Percentiles rank a stretch among this genome's conserved stretches.
These are phyloP conservation scores for Mucor mucedo DNA, from an alignment of 371 early-diverging fungal genomes.

Conservation along the genomic window DNA sequence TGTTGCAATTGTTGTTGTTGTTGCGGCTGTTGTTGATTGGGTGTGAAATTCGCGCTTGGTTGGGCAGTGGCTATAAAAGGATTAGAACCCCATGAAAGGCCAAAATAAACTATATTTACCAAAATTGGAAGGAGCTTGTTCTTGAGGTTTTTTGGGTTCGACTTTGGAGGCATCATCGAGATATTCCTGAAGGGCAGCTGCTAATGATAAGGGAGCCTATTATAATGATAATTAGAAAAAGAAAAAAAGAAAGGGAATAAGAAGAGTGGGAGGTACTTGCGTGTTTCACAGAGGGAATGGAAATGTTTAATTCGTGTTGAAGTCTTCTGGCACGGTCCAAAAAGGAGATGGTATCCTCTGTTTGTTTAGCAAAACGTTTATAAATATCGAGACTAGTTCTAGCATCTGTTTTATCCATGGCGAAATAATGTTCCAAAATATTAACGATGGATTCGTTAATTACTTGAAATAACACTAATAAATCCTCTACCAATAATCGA, in stretches of 20 bases:
- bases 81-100: no score
- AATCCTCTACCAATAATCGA: conserved; percentile 83
- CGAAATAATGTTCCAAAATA: conserved; percentile 85
- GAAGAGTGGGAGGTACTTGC: conserved; percentile 44
- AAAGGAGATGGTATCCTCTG: conserved; percentile 78
- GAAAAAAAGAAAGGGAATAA: background rate
- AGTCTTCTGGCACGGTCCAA: conserved; percentile 79
- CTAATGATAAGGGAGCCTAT: conserved; percentile 60
- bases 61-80: no score
- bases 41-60: background rate
- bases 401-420: conserved; percentile 84
- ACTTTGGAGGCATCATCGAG: conserved; percentile 36
- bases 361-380: conserved; percentile 86
- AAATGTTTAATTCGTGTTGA: conserved; percentile 71
- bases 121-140: conserved; percentile 1
- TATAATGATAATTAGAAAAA: background rate
- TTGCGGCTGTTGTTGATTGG: conserved; percentile 21
- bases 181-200: conserved; percentile 87
- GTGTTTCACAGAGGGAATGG: conserved; percentile 85
- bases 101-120: conserved; percentile 2
- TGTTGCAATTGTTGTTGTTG: conserved; percentile 15
- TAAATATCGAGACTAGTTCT: conserved; percentile 84
- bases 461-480: conserved; percentile 84
- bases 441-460: conserved; percentile 93
- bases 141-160: background rate